Conservation (phyloP, 139 green algal species). For the Limnomonas spitsbergensis region DNA sequence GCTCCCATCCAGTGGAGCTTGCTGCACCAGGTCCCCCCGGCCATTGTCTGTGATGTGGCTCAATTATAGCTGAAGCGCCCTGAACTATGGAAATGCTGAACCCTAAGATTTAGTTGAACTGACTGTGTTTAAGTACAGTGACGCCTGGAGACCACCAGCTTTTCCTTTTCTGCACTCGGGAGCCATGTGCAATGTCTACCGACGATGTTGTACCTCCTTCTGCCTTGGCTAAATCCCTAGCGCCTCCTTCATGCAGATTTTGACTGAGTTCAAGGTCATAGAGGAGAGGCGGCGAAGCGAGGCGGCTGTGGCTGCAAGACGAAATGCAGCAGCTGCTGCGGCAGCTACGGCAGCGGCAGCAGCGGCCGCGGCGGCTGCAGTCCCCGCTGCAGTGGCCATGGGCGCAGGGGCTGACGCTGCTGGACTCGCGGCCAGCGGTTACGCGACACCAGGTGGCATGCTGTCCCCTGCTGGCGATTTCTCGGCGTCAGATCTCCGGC, state of each 20-base stretch:
- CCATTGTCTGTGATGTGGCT: too few relatives aligned
- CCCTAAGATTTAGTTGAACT: too few relatives aligned
- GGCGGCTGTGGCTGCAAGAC: slow-evolving; percentile 6
- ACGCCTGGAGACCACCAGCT: too few relatives aligned
- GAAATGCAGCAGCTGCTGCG: neutral
- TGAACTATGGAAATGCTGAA: too few relatives aligned
- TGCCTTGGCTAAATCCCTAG: too few relatives aligned
- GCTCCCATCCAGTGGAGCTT: too few relatives aligned
- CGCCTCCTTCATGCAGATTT: neutral
- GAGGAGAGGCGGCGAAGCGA: slow-evolving; percentile 58
- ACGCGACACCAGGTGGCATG: neutral
- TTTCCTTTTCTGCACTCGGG: too few relatives aligned
- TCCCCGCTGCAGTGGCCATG: neutral
- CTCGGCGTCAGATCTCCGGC: slow-evolving; percentile 15
- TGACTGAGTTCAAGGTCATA: slow-evolving; percentile 27
- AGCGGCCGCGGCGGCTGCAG: neutral
- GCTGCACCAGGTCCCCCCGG: too few relatives aligned
- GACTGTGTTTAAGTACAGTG: too few relatives aligned
- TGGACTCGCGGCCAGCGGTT: neutral
- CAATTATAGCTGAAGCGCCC: too few relatives aligned
- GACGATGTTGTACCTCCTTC: too few relatives aligned
- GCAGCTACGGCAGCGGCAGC: neutral
- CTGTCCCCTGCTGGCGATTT: neutral
- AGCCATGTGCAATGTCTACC: too few relatives aligned
- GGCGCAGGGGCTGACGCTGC: neutral